phyloP scores from a whole-genome alignment of 768 basidiomycete genomes.

The Mycena crocata region DNA sequence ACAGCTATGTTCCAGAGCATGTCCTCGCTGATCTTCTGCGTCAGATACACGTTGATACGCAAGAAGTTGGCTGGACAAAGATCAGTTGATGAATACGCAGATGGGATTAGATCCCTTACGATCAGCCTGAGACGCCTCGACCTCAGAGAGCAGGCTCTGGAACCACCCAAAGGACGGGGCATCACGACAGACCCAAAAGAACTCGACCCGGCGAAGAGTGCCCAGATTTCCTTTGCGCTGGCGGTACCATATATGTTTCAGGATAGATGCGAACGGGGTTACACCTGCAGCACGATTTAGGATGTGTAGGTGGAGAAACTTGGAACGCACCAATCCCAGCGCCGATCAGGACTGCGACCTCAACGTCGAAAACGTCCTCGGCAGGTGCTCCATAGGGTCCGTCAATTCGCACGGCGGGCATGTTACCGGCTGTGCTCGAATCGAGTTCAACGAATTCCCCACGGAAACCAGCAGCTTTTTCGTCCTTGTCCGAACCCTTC shows the following conservation, averaged over 20 bases:
- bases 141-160: constrained; percentile 87
- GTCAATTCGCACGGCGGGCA: constrained; percentile 84
- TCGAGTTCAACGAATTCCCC: constrained; percentile 89
- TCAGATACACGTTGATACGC: constrained; percentile 91
- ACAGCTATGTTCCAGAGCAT: constrained; percentile 94
- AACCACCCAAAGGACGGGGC: constrained; percentile 97
- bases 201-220: constrained; percentile 88
- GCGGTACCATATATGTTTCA: constrained; percentile 76
- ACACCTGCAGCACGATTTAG: constrained; percentile 16
- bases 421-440: constrained; percentile 55
- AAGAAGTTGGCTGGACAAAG: constrained; percentile 81
- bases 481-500: constrained; percentile 77
- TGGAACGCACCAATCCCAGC: constrained; percentile 84
- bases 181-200: constrained; percentile 94
- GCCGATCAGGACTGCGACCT: constrained; percentile 90
- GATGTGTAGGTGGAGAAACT: constrained; percentile 39
- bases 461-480: constrained; percentile 61
- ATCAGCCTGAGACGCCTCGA: constrained; percentile 90
- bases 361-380: constrained; percentile 87
- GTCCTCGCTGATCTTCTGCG: constrained; percentile 85
- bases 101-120: constrained; percentile 62
- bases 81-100: constrained; percentile 14
- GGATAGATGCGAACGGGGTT: constrained; percentile 93
- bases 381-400: constrained; percentile 97
- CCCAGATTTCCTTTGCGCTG: constrained; percentile 84